Evolutionary conservation across 129 eudicot genomes (phyloP).

Genomic region (Kitagawia praeruptora): DNA sequence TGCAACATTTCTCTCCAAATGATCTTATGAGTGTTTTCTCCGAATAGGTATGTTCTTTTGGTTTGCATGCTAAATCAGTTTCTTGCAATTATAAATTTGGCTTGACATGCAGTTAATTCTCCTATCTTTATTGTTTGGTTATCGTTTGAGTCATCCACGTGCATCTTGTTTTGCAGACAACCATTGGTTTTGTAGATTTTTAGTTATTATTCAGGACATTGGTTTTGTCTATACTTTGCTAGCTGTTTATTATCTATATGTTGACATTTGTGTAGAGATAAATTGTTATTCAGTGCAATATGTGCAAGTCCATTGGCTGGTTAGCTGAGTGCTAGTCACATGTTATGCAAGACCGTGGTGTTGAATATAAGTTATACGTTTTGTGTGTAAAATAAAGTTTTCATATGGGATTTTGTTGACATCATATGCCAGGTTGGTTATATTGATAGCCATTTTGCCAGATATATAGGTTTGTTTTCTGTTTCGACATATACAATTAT

Average conservation of each 20-base stretch:
- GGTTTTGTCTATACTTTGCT: not conserved
- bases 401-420: not conserved
- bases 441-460: not conserved
- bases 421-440: not conserved
- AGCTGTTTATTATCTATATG: not conserved
- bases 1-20: conserved; percentile 34
- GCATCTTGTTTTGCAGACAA: not conserved
- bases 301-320: not conserved
- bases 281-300: not conserved
- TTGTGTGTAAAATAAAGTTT: not conserved
- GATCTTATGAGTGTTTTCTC: conserved; percentile 64
- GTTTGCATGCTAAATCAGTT: not conserved
- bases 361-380: not conserved
- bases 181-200: not conserved
- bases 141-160: not conserved
- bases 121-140: not conserved
- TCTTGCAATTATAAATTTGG: not conserved
- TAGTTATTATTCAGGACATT: not conserved
- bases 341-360: not conserved
- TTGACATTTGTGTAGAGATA: not conserved
- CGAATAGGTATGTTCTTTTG: conserved; percentile 39
- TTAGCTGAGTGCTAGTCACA: not conserved
- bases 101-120: not conserved
- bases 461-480: not conserved
- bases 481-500: not conserved